Evolutionary conservation across 2,329 filamentous ascomycete species (phyloP), one percentile per base, ranked within the genome.

Genomic region (Sporothrix phasma): DNA sequence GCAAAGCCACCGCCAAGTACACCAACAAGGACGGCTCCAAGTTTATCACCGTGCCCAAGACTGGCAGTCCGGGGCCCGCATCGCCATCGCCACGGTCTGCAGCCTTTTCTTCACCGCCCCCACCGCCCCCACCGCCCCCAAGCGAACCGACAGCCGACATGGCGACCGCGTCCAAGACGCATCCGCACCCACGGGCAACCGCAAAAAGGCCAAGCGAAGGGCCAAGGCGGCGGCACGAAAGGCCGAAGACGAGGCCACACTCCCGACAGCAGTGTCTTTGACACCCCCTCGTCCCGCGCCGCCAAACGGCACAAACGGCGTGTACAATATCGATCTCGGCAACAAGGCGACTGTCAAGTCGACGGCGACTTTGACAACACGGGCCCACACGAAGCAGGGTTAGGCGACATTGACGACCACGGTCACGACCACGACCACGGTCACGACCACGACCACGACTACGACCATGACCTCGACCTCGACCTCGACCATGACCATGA

Each of bases 191-290:
- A 11, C 80, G 8, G 88, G 92, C 61, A 97, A 96, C 77, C 86
- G 90, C 73, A 97, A 97, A 81, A 97, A 97, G 80, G 89, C 94
- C 75, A 97, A 96, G 81, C 86, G 92, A 69, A 85, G 92, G 69
- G 88, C 90, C 73, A 97, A 97, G 76, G 89, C 88, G 39, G 88
- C 90, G 37, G 88, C 87, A 34, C 66, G 67, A 72, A 84, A 84
- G 7, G 62, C 49, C 34, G 84, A 81, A 51, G 80, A 80, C 37
- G 78, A 58, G 45, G 31, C 29, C n/a, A 19, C 45, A 2, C 29
- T 31, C 13, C 17, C 19, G 5, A 15, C 56, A 1, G 34, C 10
- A 10, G 34, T 37, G 34, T 37, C 34, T 3, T 37, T 13, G 3
- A 3, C 71, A 46, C 70, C 72, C 7, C 66, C 65, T 39, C 59